These are phyloP conservation scores for Colletotrichum sp. DNA, from an alignment of 2,329 filamentous ascomycete species.

Conservation along the genomic window DNA sequence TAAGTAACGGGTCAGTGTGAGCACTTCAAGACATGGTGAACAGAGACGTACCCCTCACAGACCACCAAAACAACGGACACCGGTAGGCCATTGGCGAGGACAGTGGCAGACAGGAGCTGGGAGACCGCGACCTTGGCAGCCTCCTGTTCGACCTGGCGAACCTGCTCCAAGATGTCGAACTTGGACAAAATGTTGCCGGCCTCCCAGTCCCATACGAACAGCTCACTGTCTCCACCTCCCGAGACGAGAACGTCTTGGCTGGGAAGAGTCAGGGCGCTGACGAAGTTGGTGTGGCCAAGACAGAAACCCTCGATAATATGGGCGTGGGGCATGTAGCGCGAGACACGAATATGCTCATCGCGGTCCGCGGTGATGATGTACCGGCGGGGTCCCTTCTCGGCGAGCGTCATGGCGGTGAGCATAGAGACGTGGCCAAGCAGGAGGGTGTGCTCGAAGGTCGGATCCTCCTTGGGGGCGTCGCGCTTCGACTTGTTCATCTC, in stretches of 20 bases:
- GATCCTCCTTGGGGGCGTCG: slow-evolving; percentile 37
- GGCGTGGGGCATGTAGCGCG: slow-evolving; percentile 79
- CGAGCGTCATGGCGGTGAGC: slow-evolving; percentile 76
- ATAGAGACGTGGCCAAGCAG: slow-evolving; percentile 95
- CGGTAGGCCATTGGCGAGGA: slow-evolving; percentile 12
- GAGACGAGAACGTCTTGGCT: slow-evolving; percentile 74
- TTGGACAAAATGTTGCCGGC: slow-evolving; percentile 58
- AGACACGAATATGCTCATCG: slow-evolving; percentile 84
- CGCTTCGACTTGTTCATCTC: slow-evolving; percentile 26
- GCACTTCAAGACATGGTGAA: background rate
- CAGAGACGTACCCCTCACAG: slow-evolving; percentile 50
- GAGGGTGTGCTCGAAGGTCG: slow-evolving; percentile 75
- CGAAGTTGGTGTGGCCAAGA: slow-evolving; percentile 85
- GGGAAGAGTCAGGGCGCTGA: slow-evolving; percentile 77
- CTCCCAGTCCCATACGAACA: slow-evolving; percentile 86
- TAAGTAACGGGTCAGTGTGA: slow-evolving; percentile 33
- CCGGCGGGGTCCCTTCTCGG: slow-evolving; percentile 43
- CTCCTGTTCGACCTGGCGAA: slow-evolving; percentile 29
- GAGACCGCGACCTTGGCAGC: slow-evolving; percentile 54
- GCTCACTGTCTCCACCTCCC: slow-evolving; percentile 81
- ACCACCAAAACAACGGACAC: slow-evolving; percentile 37
- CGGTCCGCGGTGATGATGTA: slow-evolving; percentile 64
- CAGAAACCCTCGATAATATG: slow-evolving; percentile 92
- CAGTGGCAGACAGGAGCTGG: slow-evolving; percentile 38
- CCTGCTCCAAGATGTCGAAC: slow-evolving; percentile 54